Conservation (phyloP, 768 basidiomycete genomes). For the Boletus rufocinnamomeus region DNA sequence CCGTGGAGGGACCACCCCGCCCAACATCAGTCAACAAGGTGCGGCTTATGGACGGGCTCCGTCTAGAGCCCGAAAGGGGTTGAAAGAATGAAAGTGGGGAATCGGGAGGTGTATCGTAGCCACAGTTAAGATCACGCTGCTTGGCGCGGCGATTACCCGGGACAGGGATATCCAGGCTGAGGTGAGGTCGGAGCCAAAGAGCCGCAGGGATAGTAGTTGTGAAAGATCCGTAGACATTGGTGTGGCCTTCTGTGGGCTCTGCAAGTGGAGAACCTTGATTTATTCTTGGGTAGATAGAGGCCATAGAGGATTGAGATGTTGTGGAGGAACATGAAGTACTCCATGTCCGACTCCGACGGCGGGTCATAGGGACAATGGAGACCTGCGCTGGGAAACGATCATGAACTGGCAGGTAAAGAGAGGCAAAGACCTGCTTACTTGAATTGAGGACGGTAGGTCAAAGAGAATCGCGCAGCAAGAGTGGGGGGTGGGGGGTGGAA, state of each 20-base stretch:
- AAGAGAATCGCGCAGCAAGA: background rate
- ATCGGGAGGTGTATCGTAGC: constrained; percentile 32
- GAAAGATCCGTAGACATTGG: constrained; percentile 41
- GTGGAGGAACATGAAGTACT: constrained; percentile 28
- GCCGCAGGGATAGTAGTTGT: constrained; percentile 40
- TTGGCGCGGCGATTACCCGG: constrained; percentile 6
- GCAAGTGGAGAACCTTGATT: constrained; percentile 25
- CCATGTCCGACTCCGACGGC: constrained; percentile 15
- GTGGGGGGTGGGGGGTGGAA: too few species aligned
- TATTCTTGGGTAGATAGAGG: constrained; percentile 27
- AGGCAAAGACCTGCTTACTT: background rate
- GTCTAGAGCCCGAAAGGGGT: constrained; percentile 16
- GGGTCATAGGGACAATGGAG: background rate
- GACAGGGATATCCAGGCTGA: constrained; percentile 21
- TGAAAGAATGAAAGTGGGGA: constrained; percentile 29
- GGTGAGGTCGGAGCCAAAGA: constrained; percentile 30
- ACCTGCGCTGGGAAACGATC: background rate
- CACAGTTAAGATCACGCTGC: constrained; percentile 8
- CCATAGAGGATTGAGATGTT: constrained; percentile 28
- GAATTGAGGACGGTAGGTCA: background rate
- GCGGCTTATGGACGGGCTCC: constrained; percentile 46
- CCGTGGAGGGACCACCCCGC: constrained; percentile 13
- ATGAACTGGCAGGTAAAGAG: background rate
- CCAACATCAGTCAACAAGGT: constrained; percentile 35
- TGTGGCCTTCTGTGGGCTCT: constrained; percentile 25